Percentiles rank a stretch among this genome's conserved stretches.
Conservation (phyloP, 164 flowering plant species). For the Brasenia schreberi region DNA sequence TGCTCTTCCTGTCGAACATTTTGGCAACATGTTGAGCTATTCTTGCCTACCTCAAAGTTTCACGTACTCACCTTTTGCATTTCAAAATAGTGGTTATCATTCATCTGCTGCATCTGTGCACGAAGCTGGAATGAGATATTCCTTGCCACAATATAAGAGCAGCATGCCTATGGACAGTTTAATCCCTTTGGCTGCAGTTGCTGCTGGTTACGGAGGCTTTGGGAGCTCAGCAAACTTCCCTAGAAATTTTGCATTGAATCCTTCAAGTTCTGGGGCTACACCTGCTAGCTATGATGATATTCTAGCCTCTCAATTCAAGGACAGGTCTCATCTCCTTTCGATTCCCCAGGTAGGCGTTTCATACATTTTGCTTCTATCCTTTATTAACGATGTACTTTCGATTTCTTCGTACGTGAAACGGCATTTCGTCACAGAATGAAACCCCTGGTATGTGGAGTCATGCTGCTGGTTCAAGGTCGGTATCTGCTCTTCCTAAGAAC, state of each 20-base stretch:
- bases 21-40: constrained; percentile 75
- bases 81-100: constrained; percentile 68
- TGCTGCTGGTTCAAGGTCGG: constrained; percentile 68
- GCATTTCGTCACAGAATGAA: constrained; percentile 35
- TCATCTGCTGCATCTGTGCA: constrained; percentile 60
- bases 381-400: not conserved
- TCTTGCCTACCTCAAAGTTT: constrained; percentile 45
- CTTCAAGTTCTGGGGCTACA: constrained; percentile 47
- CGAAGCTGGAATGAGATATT: constrained; percentile 18
- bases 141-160: constrained; percentile 76
- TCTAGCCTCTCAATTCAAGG: constrained; percentile 78
- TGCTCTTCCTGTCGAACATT: constrained; percentile 60
- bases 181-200: constrained; percentile 58
- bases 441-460: constrained; percentile 64
- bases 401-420: not conserved
- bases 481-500: constrained; percentile 56
- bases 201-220: constrained; percentile 80
- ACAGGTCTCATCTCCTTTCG: constrained; percentile 40
- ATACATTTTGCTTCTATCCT: not conserved
- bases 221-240: constrained; percentile 59
- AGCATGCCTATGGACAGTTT: constrained; percentile 60
- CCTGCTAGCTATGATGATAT: constrained; percentile 69
- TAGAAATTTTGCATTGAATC: constrained; percentile 53
- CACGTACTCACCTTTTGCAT: constrained; percentile 27
- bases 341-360: constrained; percentile 57